Evolutionary conservation across 2,329 filamentous ascomycete genomes (phyloP).

Genomic region (Cercospora sojina): DNA sequence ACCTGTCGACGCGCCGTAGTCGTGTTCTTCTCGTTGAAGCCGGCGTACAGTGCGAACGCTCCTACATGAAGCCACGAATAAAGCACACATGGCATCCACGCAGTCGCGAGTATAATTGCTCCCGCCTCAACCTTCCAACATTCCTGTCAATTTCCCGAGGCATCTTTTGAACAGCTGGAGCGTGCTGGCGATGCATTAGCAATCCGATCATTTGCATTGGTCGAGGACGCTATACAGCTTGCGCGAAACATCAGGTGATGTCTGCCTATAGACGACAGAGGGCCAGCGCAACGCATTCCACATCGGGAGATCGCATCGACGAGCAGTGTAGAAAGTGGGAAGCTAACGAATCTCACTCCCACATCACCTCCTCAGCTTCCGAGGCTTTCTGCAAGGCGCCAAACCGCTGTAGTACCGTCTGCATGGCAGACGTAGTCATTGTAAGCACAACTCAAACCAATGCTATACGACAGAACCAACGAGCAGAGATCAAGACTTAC

Average conservation of each 20-base stretch:
- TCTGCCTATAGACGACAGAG: neutral
- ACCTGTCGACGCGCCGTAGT: neutral
- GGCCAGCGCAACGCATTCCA: neutral
- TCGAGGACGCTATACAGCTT: neutral
- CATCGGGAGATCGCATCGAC: neutral
- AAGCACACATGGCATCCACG: slow-evolving; percentile 14
- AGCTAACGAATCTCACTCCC: neutral
- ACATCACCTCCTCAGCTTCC: neutral
- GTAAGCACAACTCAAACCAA: neutral
- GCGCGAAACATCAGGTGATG: neutral
- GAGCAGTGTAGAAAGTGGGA: neutral
- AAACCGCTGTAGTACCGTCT: neutral
- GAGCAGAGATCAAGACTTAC: slow-evolving; percentile 1
- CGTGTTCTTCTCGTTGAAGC: neutral
- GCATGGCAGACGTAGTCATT: neutral
- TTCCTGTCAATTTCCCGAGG: slow-evolving; percentile 13
- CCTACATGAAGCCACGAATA: neutral
- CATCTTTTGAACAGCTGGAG: neutral
- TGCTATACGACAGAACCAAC: slow-evolving; percentile 6
- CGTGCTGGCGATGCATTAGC: neutral
- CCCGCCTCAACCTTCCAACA: neutral
- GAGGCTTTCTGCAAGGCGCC: neutral
- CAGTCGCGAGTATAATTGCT: slow-evolving; percentile 2
- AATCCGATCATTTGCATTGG: neutral
- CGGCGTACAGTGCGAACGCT: slow-evolving; percentile 1